phyloP scores from a whole-genome alignment of 768 basidiomycete genomes.

The Mycena amicta region DNA sequence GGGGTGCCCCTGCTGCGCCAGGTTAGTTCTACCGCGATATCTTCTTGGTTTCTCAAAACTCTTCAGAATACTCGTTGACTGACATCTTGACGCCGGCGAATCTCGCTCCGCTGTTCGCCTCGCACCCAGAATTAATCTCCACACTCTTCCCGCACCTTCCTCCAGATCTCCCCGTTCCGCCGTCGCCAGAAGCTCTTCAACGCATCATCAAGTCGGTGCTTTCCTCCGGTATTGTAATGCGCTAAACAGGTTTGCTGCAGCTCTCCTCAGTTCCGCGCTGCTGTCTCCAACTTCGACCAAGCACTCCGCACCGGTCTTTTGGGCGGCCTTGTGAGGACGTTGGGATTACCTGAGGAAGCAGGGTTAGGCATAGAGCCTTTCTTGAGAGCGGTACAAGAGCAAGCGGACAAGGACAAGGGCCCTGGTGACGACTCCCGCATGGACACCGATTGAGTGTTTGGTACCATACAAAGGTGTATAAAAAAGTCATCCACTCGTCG shows the following conservation, averaged over 20 bases:
- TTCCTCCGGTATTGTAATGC: background rate
- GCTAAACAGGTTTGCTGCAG: conserved; percentile 27
- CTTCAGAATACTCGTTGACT: conserved; percentile 62
- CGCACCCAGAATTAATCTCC: conserved; percentile 68
- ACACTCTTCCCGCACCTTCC: conserved; percentile 83
- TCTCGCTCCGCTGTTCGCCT: conserved; percentile 69
- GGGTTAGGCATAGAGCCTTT: conserved; percentile 79
- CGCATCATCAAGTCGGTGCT: conserved; percentile 62
- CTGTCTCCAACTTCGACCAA: conserved; percentile 80
- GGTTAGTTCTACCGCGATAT: conserved; percentile 30
- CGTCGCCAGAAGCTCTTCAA: conserved; percentile 68
- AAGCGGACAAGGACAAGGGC: conserved; percentile 55
- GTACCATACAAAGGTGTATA: background rate
- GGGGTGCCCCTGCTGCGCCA: conserved; percentile 28
- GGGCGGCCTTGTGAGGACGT: conserved; percentile 69
- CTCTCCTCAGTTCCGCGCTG: conserved; percentile 81
- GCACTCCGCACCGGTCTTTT: conserved; percentile 82
- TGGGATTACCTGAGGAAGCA: conserved; percentile 86
- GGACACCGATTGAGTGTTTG: conserved; percentile 68
- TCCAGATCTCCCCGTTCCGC: conserved; percentile 69
- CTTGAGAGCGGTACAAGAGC: conserved; percentile 76
- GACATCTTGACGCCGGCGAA: conserved; percentile 78
- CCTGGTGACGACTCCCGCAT: conserved; percentile 54
- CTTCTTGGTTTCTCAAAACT: background rate
- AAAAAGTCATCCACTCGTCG: background rate